phyloP scores from a whole-genome alignment of 495 filamentous ascomycete species.

The Jackrogersella multiformis region DNA sequence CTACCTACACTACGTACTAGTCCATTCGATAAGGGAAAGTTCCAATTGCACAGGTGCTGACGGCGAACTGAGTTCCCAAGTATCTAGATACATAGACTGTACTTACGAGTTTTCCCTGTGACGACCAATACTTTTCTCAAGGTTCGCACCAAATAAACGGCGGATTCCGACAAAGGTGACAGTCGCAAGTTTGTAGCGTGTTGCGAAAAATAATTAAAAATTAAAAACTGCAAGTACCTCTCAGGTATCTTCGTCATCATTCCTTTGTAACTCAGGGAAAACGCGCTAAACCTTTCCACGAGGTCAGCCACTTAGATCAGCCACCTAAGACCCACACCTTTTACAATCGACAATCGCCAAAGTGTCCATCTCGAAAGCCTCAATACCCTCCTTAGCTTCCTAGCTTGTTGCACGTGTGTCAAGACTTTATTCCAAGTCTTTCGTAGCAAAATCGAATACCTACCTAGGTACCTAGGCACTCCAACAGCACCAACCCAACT shows the following conservation, averaged over 20 bases:
- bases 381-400: neutral
- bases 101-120: constrained; percentile 11
- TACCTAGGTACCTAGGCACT: too few species aligned
- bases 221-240: constrained; percentile 29
- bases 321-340: constrained; percentile 16
- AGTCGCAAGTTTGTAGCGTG: constrained; percentile 26
- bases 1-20: constrained; percentile 1
- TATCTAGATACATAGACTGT: constrained; percentile 6
- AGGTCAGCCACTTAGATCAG: constrained; percentile 21
- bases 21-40: constrained; percentile 30
- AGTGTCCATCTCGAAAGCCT: constrained; percentile 44
- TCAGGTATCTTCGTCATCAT: constrained; percentile 13
- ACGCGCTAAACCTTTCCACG: constrained; percentile 34
- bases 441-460: neutral
- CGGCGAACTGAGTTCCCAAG: neutral
- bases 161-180: constrained; percentile 26
- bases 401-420: neutral
- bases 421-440: neutral
- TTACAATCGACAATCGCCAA: constrained; percentile 45
- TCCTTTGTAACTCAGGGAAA: constrained; percentile 9
- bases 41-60: too few species aligned
- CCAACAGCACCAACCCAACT: neutral
- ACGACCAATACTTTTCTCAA: neutral
- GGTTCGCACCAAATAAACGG: neutral
- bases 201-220: too few species aligned